These are phyloP conservation scores for Bolboschoenoplectus hybrid DNA, from an alignment of 202 grass and related monocot species.

Conservation along the genomic window DNA sequence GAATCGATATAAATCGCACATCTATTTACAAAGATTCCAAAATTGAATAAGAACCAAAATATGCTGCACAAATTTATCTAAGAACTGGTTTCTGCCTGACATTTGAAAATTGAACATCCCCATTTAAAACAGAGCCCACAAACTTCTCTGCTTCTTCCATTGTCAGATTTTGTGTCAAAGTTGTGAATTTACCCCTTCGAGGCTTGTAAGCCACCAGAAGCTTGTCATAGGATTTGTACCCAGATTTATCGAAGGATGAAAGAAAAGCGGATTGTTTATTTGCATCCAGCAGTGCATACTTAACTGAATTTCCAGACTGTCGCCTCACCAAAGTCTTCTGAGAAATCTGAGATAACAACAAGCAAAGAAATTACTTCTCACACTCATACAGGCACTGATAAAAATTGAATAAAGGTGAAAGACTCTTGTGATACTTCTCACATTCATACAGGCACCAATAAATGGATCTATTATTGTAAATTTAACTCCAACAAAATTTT, in stretches of 20 bases:
- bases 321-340: slow-evolving; percentile 75
- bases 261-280: slow-evolving; percentile 66
- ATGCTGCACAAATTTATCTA: slow-evolving; percentile 47
- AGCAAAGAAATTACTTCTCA: not conserved
- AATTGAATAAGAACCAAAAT: slow-evolving; percentile 26
- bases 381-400: too few relatives aligned
- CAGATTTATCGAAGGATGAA: slow-evolving; percentile 63
- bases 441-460: not conserved
- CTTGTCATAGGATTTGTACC: slow-evolving; percentile 53
- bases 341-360: slow-evolving; percentile 64
- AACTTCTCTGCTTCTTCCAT: slow-evolving; percentile 81
- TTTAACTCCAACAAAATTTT: not conserved
- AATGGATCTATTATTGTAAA: not conserved
- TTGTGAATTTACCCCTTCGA: slow-evolving; percentile 55
- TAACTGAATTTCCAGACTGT: slow-evolving; percentile 47
- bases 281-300: slow-evolving; percentile 65
- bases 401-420: not conserved
- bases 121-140: slow-evolving; percentile 74
- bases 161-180: slow-evolving; percentile 49
- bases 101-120: slow-evolving; percentile 62
- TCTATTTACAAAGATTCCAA: slow-evolving; percentile 36
- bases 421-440: not conserved
- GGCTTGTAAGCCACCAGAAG: slow-evolving; percentile 86
- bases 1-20: not conserved
- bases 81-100: slow-evolving; percentile 56